These are phyloP conservation scores for Puccinia triticina DNA, from an alignment of 1,284 basidiomycete species.

Conservation along the genomic window DNA sequence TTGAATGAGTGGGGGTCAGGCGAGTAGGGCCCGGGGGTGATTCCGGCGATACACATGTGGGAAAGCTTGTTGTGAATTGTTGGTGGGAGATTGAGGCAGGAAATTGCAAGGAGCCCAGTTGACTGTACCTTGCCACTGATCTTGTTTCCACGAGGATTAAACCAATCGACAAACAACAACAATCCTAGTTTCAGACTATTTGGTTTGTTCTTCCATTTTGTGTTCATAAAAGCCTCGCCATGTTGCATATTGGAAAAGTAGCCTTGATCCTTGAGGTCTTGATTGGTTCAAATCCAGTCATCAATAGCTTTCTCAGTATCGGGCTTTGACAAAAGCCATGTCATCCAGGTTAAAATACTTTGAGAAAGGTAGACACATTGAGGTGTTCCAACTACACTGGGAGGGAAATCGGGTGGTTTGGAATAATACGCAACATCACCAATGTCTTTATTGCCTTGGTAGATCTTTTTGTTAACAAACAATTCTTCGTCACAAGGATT, in stretches of 20 bases:
- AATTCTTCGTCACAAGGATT: slow-evolving; percentile 25
- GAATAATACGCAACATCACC: background rate
- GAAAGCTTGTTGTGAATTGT: slow-evolving; percentile 42
- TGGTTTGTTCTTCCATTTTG: slow-evolving; percentile 8
- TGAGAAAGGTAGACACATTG: slow-evolving; percentile 23
- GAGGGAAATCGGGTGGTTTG: background rate
- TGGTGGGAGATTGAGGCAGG: slow-evolving; percentile 52
- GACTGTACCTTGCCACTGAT: slow-evolving; percentile 35
- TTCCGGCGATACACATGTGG: slow-evolving; percentile 47
- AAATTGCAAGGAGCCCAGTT: slow-evolving; percentile 49
- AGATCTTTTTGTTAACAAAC: background rate
- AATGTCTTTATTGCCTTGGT: background rate
- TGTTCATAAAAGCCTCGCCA: background rate
- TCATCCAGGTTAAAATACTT: slow-evolving; percentile 19
- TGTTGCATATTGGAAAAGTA: slow-evolving; percentile 31
- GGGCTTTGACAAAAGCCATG: slow-evolving; percentile 28
- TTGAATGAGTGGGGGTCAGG: slow-evolving; percentile 48
- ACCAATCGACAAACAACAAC: slow-evolving; percentile 52
- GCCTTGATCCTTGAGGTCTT: background rate
- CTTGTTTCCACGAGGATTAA: slow-evolving; percentile 51
- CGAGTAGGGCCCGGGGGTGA: slow-evolving; percentile 50
- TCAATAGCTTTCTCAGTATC: slow-evolving; percentile 31
- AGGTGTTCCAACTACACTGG: background rate
- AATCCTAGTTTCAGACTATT: slow-evolving; percentile 26
- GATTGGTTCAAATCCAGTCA: background rate